Conservation (phyloP, 257 asterid genomes). For the Gardenia jasminoides region DNA sequence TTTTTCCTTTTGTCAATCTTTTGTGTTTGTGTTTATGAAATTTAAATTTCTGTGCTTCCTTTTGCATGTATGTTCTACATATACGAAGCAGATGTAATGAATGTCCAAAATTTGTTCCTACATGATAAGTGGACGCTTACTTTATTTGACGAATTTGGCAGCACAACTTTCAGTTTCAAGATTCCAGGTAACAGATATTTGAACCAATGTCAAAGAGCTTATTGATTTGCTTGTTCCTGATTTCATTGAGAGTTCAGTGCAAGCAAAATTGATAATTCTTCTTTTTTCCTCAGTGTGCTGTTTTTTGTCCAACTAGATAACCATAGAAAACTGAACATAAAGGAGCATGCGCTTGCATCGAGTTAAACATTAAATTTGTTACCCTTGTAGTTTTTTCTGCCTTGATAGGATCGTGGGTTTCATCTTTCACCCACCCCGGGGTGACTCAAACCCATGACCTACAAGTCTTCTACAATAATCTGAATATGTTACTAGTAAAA, state of each 20-base stretch:
- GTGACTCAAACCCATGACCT: too few species aligned
- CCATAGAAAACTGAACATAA: background rate
- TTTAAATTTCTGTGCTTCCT: background rate
- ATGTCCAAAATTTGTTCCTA: background rate
- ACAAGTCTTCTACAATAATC: too few species aligned
- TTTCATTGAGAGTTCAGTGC: background rate
- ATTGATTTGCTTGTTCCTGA: background rate
- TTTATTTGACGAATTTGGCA: background rate
- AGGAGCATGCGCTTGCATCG: background rate
- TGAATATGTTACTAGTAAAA: background rate
- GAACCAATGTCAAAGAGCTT: background rate
- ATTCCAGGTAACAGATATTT: background rate
- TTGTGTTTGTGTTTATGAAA: background rate
- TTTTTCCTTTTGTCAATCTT: background rate
- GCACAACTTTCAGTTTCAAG: background rate
- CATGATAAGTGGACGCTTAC: background rate
- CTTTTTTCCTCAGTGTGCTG: background rate
- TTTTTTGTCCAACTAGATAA: background rate
- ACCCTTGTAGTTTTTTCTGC: background rate
- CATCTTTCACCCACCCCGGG: too few species aligned
- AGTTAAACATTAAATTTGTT: background rate
- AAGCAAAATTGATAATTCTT: background rate
- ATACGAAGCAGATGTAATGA: background rate
- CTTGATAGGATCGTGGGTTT: too few species aligned
- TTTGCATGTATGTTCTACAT: background rate